A percentile compares a stretch with the other conserved stretches of the same genome.
Evolutionary conservation across 768 basidiomycete species (phyloP).

Genomic region (Auriscalpium microsporum): DNA sequence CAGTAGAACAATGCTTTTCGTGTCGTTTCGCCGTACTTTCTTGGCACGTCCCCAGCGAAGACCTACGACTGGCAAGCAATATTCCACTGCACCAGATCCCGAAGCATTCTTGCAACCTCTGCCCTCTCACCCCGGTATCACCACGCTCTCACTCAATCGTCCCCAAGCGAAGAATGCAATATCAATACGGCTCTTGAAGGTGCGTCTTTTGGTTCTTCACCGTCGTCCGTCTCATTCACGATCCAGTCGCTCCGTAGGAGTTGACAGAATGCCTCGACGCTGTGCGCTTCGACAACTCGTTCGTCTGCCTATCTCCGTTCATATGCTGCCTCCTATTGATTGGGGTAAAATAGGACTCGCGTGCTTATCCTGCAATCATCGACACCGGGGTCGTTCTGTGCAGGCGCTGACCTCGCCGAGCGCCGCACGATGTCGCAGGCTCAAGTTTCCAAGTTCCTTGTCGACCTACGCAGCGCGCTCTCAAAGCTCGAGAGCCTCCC

Average conservation of each 20-base stretch:
- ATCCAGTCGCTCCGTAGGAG: conserved; percentile 2
- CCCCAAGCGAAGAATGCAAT: conserved; percentile 13
- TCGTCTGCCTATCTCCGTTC: conserved; percentile 16
- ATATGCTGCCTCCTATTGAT: neutral
- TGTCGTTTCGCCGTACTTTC: too few relatives aligned
- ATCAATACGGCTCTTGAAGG: conserved; percentile 13
- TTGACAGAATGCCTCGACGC: conserved; percentile 7
- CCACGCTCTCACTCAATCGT: conserved; percentile 11
- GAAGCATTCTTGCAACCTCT: conserved; percentile 10
- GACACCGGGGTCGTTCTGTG: conserved; percentile 73
- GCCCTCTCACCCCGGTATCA: conserved; percentile 5
- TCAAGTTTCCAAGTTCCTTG: conserved; percentile 73
- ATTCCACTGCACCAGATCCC: neutral
- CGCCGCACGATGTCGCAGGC: conserved; percentile 70
- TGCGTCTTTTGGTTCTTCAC: neutral
- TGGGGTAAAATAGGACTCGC: conserved; percentile 42
- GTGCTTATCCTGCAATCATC: conserved; percentile 80
- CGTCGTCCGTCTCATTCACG: neutral
- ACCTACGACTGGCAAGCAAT: too few relatives aligned
- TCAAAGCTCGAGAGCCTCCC: conserved; percentile 72
- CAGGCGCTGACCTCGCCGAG: conserved; percentile 86
- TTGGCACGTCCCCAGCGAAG: too few relatives aligned
- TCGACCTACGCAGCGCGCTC: conserved; percentile 61
- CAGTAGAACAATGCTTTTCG: too few relatives aligned
- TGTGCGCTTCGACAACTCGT: conserved; percentile 45